Conservation (phyloP, 2,329 filamentous ascomycete species). For the Aspergillus sp. region DNA sequence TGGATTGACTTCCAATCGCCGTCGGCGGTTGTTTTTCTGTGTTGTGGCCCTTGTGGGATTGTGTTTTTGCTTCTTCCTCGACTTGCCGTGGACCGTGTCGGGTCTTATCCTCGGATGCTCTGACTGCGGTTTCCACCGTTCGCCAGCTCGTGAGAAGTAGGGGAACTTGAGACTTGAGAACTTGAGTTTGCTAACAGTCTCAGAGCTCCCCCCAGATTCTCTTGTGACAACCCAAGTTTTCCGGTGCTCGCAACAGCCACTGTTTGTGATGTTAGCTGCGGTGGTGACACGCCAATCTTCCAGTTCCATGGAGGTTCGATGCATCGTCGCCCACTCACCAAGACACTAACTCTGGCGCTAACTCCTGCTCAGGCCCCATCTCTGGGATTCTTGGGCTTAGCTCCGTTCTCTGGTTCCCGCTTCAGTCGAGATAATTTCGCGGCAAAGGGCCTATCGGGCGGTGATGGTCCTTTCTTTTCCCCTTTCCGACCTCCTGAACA, state of each 20-base stretch:
- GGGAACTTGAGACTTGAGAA: background rate
- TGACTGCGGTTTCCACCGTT: background rate
- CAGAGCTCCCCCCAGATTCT: background rate
- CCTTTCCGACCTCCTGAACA: background rate
- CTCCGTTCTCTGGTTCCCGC: background rate
- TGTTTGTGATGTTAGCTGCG: background rate
- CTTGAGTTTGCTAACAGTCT: background rate
- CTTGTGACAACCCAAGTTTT: background rate
- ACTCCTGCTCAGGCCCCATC: background rate
- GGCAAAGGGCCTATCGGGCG: background rate
- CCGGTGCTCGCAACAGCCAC: background rate
- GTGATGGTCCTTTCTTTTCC: background rate
- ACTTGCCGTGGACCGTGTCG: background rate
- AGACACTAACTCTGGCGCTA: background rate
- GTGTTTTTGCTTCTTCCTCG: background rate
- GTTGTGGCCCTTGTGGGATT: too few species aligned
- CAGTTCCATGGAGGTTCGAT: background rate
- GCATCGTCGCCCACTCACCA: background rate
- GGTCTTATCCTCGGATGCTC: background rate
- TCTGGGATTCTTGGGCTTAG: background rate
- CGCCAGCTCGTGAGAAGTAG: background rate
- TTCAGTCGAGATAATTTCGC: background rate
- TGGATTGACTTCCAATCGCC: conserved; percentile 11
- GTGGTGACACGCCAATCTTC: background rate
- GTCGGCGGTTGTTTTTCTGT: background rate